These are phyloP conservation scores for Blumeria graminis DNA, from an alignment of 2,329 filamentous ascomycete species.

Conservation along the genomic window DNA sequence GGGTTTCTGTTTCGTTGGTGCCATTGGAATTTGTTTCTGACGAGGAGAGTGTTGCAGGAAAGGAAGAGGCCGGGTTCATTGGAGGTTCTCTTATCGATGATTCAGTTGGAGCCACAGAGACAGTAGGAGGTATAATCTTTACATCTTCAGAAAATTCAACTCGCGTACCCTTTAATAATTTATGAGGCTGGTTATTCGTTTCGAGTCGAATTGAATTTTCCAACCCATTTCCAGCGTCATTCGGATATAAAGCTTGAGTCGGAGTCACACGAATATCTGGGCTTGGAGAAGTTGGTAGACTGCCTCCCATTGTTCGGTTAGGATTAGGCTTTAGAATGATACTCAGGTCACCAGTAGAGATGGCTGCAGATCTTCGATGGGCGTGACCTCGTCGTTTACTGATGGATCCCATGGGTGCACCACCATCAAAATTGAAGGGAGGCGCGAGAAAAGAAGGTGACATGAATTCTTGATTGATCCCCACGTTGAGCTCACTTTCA, in stretches of 20 bases:
- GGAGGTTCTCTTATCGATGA: conserved; percentile 46
- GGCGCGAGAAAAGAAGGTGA: conserved; percentile 36
- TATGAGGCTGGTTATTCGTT: not conserved
- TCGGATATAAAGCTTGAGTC: conserved; percentile 3
- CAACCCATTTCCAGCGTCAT: not conserved
- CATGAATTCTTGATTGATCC: conserved; percentile 15
- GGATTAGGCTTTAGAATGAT: conserved; percentile 30
- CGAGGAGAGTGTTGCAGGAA: conserved; percentile 56
- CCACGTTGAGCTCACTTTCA: conserved; percentile 54
- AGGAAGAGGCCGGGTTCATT: conserved; percentile 53
- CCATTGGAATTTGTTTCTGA: conserved; percentile 15
- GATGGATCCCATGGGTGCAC: conserved; percentile 22
- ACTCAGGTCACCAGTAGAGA: conserved; percentile 64
- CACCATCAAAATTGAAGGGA: conserved; percentile 36
- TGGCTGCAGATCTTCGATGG: conserved; percentile 49
- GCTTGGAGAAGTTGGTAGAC: conserved; percentile 21
- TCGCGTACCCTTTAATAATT: conserved; percentile 26
- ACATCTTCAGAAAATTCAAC: conserved; percentile 70
- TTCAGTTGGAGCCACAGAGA: conserved; percentile 67
- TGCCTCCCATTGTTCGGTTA: conserved; percentile 9
- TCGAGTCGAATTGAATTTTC: not conserved
- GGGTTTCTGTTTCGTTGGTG: no score
- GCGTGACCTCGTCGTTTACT: conserved; percentile 42
- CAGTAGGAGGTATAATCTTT: conserved; percentile 59
- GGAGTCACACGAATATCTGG: conserved; percentile 10